Base-by-base conservation (phyloP, 495 filamentous ascomycete genomes). In the Saxophila tyrrhenica region DNA sequence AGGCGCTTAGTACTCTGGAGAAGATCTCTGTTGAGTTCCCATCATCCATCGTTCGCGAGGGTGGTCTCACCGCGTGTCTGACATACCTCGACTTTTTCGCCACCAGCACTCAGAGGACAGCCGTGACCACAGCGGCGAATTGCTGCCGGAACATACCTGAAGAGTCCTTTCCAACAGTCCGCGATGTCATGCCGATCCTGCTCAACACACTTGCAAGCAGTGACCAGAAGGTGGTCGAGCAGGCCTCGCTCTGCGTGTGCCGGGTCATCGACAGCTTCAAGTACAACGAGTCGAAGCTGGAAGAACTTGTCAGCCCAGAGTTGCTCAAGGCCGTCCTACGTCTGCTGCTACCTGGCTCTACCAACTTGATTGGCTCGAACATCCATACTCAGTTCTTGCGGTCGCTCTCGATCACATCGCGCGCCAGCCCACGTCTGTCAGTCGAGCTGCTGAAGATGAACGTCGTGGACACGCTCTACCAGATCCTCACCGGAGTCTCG, bases 21-120 rank as follows among this genome's bases (percentile, higher is more conserved):
- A 97, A 95, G 69, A 96, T 99, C 39, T 99, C 94, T 1, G 82
- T 89, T 41, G 94, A 99, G 65, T 99, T 94, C 67, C 94, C 94
- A 15, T 84, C 86, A 2, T 87, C 88, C 25, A 97, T 99, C 60
- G 92, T 99, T 20, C 86, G 90, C 35, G 94, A 96, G 71, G 94
- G 91, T 25, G 94, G 94, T 11, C 73, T 99, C 57, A 91, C 86
- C 15, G 94, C 92, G 23, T 99, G 94, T 62, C 72, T 99, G 51
- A 87, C 83, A 1, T 96, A 89, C 69, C 76, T 99, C 35, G 94
- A 99, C 62, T 99, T 99, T 69, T 99, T 99, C 65, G 83, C 94
- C 5, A 97, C 94, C 10, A 89, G 91, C 65, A 96, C 92, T 2
- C 94, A 99, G 67, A 80, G 94, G 25, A 94, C 91, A 20, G 94